phyloP scores from a whole-genome alignment of 768 basidiomycete genomes.

The Boletus speciosus region DNA sequence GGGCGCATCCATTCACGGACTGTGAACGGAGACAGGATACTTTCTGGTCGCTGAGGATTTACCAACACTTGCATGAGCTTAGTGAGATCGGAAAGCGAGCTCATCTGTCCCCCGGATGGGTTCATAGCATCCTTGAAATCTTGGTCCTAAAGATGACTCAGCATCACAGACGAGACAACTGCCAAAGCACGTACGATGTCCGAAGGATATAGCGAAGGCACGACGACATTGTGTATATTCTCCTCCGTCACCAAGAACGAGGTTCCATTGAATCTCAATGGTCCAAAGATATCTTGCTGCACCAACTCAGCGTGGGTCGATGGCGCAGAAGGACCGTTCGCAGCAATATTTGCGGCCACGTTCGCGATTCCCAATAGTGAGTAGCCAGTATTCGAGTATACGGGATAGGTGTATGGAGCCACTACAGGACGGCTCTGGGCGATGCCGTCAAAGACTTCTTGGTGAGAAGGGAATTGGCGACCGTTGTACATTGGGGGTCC shows the following conservation, averaged over 20 bases:
- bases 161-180: not conserved
- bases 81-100: conserved; percentile 45
- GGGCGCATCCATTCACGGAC: conserved; percentile 45
- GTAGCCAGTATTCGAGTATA: conserved; percentile 41
- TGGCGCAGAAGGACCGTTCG: conserved; percentile 14
- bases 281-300: conserved; percentile 46
- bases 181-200: conserved; percentile 32
- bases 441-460: conserved; percentile 36
- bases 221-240: conserved; percentile 37
- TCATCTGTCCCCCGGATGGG: conserved; percentile 49
- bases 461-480: conserved; percentile 30
- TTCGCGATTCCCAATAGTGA: conserved; percentile 35
- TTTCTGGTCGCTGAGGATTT: conserved; percentile 35
- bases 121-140: conserved; percentile 39
- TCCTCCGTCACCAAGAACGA: conserved; percentile 40
- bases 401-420: conserved; percentile 42
- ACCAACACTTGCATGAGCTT: conserved; percentile 45
- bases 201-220: conserved; percentile 34
- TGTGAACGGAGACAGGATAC: conserved; percentile 33
- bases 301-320: conserved; percentile 42
- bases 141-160: conserved; percentile 30
- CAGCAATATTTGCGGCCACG: conserved; percentile 31
- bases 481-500: conserved; percentile 31
- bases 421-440: conserved; percentile 38
- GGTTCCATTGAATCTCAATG: conserved; percentile 41